phyloP scores from a whole-genome alignment of 2,329 filamentous ascomycete species.

The Fusarium pseudograminearum region DNA sequence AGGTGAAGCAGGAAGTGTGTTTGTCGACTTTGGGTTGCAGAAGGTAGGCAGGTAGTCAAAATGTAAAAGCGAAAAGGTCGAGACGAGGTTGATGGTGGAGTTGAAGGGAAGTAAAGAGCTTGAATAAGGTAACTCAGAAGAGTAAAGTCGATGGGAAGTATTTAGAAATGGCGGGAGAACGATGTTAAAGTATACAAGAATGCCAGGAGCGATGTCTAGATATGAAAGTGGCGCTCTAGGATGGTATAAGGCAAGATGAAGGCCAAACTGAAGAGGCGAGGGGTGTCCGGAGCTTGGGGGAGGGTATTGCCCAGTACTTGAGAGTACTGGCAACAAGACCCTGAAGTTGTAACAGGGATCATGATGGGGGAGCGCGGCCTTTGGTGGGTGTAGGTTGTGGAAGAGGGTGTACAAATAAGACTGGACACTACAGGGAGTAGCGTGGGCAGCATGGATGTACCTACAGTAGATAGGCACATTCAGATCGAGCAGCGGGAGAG shows the following conservation, averaged over 20 bases:
- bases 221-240: constrained; percentile 43
- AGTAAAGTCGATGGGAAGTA: constrained; percentile 23
- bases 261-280: constrained; percentile 37
- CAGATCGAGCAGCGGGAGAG: constrained; percentile 33
- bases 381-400: constrained; percentile 10
- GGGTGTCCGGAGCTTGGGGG: constrained; percentile 33
- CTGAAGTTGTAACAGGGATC: constrained; percentile 42
- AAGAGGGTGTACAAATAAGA: constrained; percentile 11
- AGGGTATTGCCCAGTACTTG: constrained; percentile 44
- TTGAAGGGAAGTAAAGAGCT: constrained; percentile 16
- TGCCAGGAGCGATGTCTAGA: constrained; percentile 35
- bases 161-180: constrained; percentile 20
- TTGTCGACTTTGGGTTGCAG: constrained; percentile 18
- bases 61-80: constrained; percentile 22
- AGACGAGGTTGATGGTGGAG: constrained; percentile 13
- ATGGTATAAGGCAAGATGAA: constrained; percentile 35
- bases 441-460: constrained; percentile 19
- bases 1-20: constrained; percentile 15
- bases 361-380: constrained; percentile 31
- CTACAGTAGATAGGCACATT: constrained; percentile 36
- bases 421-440: constrained; percentile 5
- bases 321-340: constrained; percentile 36
- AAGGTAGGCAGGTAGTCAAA: constrained; percentile 3
- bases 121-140: constrained; percentile 14
- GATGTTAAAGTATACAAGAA: constrained; percentile 38